phyloP scores from a whole-genome alignment of 2,329 filamentous ascomycete species.

The Hirsutella thompsonii region DNA sequence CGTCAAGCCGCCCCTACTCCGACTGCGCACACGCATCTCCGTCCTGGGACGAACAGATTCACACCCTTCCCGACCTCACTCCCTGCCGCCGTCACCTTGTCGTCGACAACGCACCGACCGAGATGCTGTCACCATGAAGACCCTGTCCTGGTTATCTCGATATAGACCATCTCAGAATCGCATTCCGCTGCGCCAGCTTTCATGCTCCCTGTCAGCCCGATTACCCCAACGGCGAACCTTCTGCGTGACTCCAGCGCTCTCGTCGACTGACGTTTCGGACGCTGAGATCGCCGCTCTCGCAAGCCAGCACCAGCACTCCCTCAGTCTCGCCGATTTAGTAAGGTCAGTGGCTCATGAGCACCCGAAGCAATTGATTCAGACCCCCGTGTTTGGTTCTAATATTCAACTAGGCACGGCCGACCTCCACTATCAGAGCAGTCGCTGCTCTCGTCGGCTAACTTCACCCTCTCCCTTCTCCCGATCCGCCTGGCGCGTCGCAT shows the following conservation, averaged over 20 bases:
- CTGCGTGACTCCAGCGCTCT: neutral
- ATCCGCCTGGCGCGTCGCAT: conserved; percentile 89
- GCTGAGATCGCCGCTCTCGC: conserved; percentile 71
- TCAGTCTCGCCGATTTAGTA: conserved; percentile 80
- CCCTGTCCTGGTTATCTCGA: neutral
- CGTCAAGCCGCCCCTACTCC: too few species aligned
- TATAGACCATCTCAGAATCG: neutral
- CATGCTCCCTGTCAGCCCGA: neutral
- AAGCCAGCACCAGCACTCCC: conserved; percentile 61
- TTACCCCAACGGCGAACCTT: neutral
- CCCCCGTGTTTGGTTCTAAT: neutral
- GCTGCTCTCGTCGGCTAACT: conserved; percentile 84
- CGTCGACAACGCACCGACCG: neutral
- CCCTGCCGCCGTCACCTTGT: too few species aligned
- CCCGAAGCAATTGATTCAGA: neutral
- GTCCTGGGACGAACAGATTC: too few species aligned
- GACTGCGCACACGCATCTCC: too few species aligned
- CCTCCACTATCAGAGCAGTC: conserved; percentile 72
- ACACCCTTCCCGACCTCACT: too few species aligned
- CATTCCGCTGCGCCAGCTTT: neutral
- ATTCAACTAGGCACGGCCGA: conserved; percentile 50
- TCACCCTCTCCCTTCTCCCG: conserved; percentile 84
- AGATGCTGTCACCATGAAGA: conserved; percentile 5
- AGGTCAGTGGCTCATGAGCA: conserved; percentile 40
- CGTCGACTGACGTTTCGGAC: conserved; percentile 37